Evolutionary conservation across 1,284 basidiomycete species (phyloP), one percentile per base, ranked within the genome.

Genomic region (Erythrobasidium hasegawianum): DNA sequence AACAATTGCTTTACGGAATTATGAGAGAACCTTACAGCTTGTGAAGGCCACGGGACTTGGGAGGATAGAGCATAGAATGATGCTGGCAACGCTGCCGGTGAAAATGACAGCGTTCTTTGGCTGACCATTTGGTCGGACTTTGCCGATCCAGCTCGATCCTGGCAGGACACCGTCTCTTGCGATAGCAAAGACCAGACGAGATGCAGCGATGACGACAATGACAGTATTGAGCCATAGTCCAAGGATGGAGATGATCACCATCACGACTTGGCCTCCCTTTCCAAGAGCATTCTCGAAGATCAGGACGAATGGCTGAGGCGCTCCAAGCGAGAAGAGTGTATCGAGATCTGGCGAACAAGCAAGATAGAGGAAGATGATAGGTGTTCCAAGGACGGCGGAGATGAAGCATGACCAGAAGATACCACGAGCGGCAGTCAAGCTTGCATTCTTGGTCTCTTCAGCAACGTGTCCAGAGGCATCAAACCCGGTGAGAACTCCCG

Each of bases 81-180:
- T 59, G 0, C 87, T 86, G 0, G 90, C 88, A 74, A 72, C 57
- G 49, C 69, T 16, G 13, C 73, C 69, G 60, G 72, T 72, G 54
- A 72, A 73, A 26, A 72, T 52, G 45, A 72, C 68, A 3, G 71
- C 72, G 57, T 90, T 86, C 67, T 81, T 83, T 0, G 90, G 90
- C 72, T 90, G 87, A 1, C 87, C 86, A 16, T 82, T 77, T 0
- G 77, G 69, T 50, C 87, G 84, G 49, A 92, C 87, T 70, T 81
- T 78, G 45, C 87, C 85, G 61, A 92, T 87, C 89, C 88, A 92
- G 8, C 78, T 69, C 0, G 88, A 90, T 64, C 89, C 76, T 0
- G 90, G 90, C n/a, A 93, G 80, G 0, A 92, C 88, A 33, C 90
- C 90, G 71, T 93, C 90, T 62, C 90, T 86, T 18, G 90, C 89